Evolutionary conservation across 345 rosid genomes (phyloP).

Genomic region (Salix caprea): DNA sequence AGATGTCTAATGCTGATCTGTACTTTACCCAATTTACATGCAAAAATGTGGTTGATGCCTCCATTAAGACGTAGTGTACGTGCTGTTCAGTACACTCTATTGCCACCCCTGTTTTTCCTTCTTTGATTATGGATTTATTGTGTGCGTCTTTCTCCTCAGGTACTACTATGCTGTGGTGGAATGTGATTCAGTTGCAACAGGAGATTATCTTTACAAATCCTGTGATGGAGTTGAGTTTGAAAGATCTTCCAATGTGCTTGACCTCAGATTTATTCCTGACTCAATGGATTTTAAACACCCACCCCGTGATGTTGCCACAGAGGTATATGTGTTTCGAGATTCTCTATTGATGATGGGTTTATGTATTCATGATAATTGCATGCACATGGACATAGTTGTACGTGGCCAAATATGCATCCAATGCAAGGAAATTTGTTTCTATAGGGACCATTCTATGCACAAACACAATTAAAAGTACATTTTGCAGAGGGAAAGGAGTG

Average conservation of each 20-base stretch:
- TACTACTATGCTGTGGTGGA: slow-evolving; percentile 81
- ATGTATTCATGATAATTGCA: not conserved
- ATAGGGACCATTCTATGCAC: not conserved
- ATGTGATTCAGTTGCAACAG: slow-evolving; percentile 80
- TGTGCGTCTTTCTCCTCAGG: slow-evolving; percentile 33
- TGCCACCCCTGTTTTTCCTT: too few species aligned
- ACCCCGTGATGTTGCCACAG: slow-evolving; percentile 79
- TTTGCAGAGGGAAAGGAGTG: not conserved
- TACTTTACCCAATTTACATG: too few species aligned
- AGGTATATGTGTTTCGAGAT: slow-evolving; percentile 43
- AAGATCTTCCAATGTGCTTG: slow-evolving; percentile 87
- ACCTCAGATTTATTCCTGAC: slow-evolving; percentile 88
- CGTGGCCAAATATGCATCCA: not conserved
- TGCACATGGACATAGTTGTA: not conserved
- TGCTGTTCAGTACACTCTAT: too few species aligned
- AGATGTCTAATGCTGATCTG: too few species aligned
- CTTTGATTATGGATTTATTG: not conserved
- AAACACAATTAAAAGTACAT: not conserved
- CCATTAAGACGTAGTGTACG: too few species aligned
- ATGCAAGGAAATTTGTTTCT: not conserved
- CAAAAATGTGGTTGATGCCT: too few species aligned
- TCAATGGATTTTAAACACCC: slow-evolving; percentile 82
- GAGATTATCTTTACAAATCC: slow-evolving; percentile 68
- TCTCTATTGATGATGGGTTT: not conserved
- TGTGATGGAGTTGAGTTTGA: slow-evolving; percentile 92